Base-by-base conservation (phyloP, 495 filamentous ascomycete genomes). In the Penicillium odoratum region DNA sequence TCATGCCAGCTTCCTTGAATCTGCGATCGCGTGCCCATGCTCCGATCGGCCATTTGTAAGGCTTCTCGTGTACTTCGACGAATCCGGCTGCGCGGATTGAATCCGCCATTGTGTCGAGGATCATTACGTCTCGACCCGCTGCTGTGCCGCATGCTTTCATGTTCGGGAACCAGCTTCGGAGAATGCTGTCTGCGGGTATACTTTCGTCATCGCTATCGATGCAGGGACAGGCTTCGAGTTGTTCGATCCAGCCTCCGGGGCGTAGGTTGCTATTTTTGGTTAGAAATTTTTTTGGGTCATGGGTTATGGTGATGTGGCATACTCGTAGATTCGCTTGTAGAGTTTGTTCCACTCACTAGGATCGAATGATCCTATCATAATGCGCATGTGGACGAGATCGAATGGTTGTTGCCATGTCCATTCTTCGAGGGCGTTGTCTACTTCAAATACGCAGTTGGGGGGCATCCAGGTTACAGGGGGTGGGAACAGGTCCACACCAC, bases 201-300 rank as follows among this genome's bases (percentile, higher is more conserved):
- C 42, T 44, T 6, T 64, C 65, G 63, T 83, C 81, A 58, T 81
- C 77, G 49, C 67, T 73, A 5, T 57, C 53, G 21, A 72, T 68
- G 51, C 53, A 38, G 46, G 68, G 66, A 49, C 63, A 55, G 13
- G 81, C 61, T 49, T 85, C 81, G 48, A 82, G 74, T 44, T 81
- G 64, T 54, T 85, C 83, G 40, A 83, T 64, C 67, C 77, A 84
- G 29, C 77, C 82, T 46, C 81, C 81, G 0, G 82, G 51, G 26
- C 49, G 29, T 3, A 57, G 45, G 15, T 52, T 45, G 58, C 46
- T 48, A 31, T 30, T 3, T 16, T 11, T 5, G 4, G 16, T 36
- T 26, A 40, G 25, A 26, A 40, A 0, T 0, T 36, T 3, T 11
- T 21, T 21, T n/a, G n/a, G 21, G 9, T 3, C 1, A 36, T 9